Conservation (phyloP, 768 basidiomycete genomes). For the Sporobolomyces phaffii region DNA sequence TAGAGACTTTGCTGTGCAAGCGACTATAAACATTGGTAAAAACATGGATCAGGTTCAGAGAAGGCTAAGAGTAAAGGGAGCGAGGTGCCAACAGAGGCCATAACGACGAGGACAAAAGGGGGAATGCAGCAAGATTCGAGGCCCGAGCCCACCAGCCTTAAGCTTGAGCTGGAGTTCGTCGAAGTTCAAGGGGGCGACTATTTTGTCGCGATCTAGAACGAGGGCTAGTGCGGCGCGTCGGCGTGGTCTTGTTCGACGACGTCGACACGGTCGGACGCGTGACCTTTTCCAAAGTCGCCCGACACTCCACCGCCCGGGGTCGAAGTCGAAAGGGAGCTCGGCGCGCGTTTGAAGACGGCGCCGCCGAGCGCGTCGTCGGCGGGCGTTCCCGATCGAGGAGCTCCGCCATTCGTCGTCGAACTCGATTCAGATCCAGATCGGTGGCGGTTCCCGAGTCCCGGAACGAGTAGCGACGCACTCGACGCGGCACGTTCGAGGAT, state of each 20-base stretch:
- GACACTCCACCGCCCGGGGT: background rate
- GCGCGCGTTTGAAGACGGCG: background rate
- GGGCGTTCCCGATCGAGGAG: background rate
- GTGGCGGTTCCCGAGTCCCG: background rate
- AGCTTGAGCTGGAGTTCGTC: no score
- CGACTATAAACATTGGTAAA: no score
- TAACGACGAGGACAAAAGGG: no score
- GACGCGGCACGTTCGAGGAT: conserved; percentile 4
- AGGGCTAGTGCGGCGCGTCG: background rate
- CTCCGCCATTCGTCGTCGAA: background rate
- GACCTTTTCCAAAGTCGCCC: conserved; percentile 7
- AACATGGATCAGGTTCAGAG: no score
- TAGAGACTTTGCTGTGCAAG: no score
- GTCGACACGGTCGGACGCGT: background rate
- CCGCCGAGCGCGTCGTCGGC: conserved; percentile 9
- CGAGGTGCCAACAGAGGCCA: no score
- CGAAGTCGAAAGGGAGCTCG: conserved; percentile 7
- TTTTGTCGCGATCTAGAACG: no score
- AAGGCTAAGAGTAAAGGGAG: no score
- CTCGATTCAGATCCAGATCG: background rate
- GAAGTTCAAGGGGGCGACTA: no score
- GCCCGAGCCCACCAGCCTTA: no score
- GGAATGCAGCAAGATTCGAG: no score
- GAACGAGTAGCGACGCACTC: conserved; percentile 8
- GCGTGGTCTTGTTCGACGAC: background rate